These are phyloP conservation scores for Fusarium staphyleae DNA, from an alignment of 2,329 filamentous ascomycete genomes.

Conservation along the genomic window DNA sequence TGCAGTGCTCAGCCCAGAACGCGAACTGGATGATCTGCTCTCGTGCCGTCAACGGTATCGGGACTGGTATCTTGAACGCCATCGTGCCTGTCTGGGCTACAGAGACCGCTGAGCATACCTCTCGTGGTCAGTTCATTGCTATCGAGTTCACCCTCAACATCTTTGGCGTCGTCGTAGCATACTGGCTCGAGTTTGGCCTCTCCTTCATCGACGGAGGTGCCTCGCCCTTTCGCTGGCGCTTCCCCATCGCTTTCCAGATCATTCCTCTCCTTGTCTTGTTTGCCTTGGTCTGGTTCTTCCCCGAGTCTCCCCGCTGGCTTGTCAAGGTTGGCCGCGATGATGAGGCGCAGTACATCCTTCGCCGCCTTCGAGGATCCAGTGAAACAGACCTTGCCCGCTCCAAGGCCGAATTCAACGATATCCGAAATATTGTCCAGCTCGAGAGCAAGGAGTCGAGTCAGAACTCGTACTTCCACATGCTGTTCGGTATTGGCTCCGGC, in stretches of 20 bases:
- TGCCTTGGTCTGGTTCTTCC: constrained; percentile 67
- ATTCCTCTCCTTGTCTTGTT: constrained; percentile 66
- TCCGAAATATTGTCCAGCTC: constrained; percentile 57
- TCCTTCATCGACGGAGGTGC: constrained; percentile 65
- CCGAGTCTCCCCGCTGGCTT: constrained; percentile 72
- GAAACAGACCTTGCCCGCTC: constrained; percentile 62
- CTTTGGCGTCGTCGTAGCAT: constrained; percentile 67
- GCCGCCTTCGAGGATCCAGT: constrained; percentile 64
- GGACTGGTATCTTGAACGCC: constrained; percentile 73
- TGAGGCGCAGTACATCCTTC: constrained; percentile 70
- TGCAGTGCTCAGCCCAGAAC: constrained; percentile 73
- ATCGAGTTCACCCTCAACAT: constrained; percentile 79
- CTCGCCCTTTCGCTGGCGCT: constrained; percentile 68
- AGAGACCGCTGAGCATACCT: constrained; percentile 72
- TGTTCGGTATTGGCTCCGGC: constrained; percentile 69
- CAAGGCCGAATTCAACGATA: constrained; percentile 71
- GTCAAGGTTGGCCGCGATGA: constrained; percentile 70
- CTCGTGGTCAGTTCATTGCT: constrained; percentile 72
- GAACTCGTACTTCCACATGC: constrained; percentile 69
- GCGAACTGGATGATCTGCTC: constrained; percentile 72
- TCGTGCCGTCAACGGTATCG: constrained; percentile 60
- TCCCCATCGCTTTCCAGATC: constrained; percentile 68
- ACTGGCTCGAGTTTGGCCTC: constrained; percentile 66
- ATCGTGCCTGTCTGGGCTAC: constrained; percentile 77
- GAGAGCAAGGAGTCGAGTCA: constrained; percentile 58